Evolutionary conservation across 2,329 filamentous ascomycete genomes (phyloP), one percentile per base, ranked within the genome.

Genomic region (Delphinella strobiligena): DNA sequence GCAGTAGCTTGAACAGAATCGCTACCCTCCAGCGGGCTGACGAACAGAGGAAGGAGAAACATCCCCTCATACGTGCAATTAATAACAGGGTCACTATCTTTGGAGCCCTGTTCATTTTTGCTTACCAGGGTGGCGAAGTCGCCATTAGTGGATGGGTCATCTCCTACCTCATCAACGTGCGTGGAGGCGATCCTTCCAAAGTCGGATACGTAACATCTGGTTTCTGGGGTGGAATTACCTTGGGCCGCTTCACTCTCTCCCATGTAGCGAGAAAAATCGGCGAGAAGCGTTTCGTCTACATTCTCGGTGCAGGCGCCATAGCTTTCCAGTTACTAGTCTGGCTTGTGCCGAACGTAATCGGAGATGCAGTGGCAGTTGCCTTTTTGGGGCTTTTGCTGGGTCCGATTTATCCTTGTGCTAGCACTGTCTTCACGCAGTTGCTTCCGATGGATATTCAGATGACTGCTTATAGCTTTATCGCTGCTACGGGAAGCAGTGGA

Each of bases 81-180:
- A 62, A 62, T 42, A 70, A 68, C 48, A 63, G 60, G 22, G 69
- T 78, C 4, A 83, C 87, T 0, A 60, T 91, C 1, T 68, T 91
- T 0, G 82, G 83, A 3, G 80, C 84, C 0, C 58, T 85, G 8
- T 91, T 91, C 64, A 82, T 91, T 57, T 91, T 93, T 56, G 75
- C 78, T 18, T 93, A 93, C 58, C 83, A 91, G 59, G 85, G 84
- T 24, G 80, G 82, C 27, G 85, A 93, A 60, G 84, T 93, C 12
- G 79, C 78, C 11, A 83, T 89, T 47, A 84, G 80, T 0, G 84
- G 85, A 38, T 93, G 85, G 86, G 80, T 89, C 36, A 86, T 89
- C 45, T 86, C 81, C 2, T 93, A 88, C 63, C 65, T 93, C 30
- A 86, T 91, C 58, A 71, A 72, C 36, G 73, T 77, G 46, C 78